Base-by-base conservation (phyloP, 106 monocot genomes). In the Dendrobium catenatum region DNA sequence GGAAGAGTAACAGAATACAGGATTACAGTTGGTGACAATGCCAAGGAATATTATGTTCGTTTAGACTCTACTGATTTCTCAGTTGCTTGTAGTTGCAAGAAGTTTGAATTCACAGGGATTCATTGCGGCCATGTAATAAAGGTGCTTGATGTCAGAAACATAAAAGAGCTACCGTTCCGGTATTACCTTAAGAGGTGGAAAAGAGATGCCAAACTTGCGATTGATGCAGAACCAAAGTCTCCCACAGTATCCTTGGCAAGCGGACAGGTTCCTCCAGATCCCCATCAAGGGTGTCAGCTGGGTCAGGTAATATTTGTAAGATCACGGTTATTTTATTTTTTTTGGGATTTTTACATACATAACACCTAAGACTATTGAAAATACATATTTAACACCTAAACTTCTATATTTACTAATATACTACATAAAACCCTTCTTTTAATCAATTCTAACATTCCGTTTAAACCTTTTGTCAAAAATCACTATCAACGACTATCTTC, bases 51-150 rank as follows among this genome's bases (percentile, higher is more conserved):
- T 61, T 84, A 37, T 47, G 81, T 81, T 68, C 75, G 80, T 9
- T 68, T 80, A 59, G 84, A 84, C 61, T 76, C 80, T 0, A 43
- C 49, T 66, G 84, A 84, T 73, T 22, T 29, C 4, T 56, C 79
- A 3, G 51, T 77, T 83, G 68, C 64, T 41, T 84, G 84, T 61
- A 84, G 84, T 64, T 84, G 84, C 54, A 84, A 84, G 22, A 84
- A 84, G 75, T 84, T 84, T 66, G 84, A 84, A 48, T 84, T 84
- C 42, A 20, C 76, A 0, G 85, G 81, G n/a, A 68, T 85, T 72
- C 85, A 85, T 44, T 85, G 85, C 78, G 64, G 85, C 22, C 85
- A 81, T 85, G 81, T 85, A 27, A 54, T 85, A 49, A 81, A 85
- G 58, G 85, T 81, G 6, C 73, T 81, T 7, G 80, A 73, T 59